Evolutionary conservation across 2,329 filamentous ascomycete species (phyloP), one percentile per base, ranked within the genome.

Genomic region (Cryphonectria naterciae): DNA sequence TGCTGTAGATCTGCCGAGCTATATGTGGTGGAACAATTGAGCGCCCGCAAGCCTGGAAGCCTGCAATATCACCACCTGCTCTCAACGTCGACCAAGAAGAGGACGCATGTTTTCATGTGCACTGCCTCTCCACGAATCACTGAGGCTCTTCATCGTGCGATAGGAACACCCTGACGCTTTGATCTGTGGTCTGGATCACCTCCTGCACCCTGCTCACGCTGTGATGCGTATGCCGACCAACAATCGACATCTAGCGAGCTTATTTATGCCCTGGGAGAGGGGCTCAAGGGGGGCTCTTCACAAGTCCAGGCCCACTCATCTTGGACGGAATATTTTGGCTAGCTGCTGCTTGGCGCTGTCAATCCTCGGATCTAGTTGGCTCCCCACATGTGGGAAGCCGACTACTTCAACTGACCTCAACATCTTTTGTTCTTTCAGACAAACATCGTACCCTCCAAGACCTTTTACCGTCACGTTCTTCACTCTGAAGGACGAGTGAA

Each of bases 271-370:
- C 43, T 49, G 43, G 17, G 17, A 49, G 64, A 32, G 56, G 56
- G 46, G 25, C 32, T 13, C 58, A n/a, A 49, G 46, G 35, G 65
- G 65, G 65, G 6, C 5, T 4, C 54, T 35, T 56, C 17, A 4
- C 46, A n/a, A 22, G 2, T 41, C 65, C n/a, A 43, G 52, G 35
- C 32, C 67, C 67, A 68, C 67, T 37, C 28, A 39, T 17, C 11
- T 54, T 54, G 63, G 69, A 64, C 71, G 72, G 66, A 72, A 72
- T 72, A 73, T 73, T 72, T 71, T 68, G 64, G 64, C 72, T 73
- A 67, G 60, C 71, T 64, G 60, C 71, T 64, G 65, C 65, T 72
- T 68, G 63, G 63, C 66, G 49, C 68, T 61, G 69, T 62, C 62
- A 67, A 56, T 52, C 68, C 56, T 68, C 35, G 49, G 35, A 17